Conservation (phyloP, 345 rosid species). For the Hibiscus mutabilis region DNA sequence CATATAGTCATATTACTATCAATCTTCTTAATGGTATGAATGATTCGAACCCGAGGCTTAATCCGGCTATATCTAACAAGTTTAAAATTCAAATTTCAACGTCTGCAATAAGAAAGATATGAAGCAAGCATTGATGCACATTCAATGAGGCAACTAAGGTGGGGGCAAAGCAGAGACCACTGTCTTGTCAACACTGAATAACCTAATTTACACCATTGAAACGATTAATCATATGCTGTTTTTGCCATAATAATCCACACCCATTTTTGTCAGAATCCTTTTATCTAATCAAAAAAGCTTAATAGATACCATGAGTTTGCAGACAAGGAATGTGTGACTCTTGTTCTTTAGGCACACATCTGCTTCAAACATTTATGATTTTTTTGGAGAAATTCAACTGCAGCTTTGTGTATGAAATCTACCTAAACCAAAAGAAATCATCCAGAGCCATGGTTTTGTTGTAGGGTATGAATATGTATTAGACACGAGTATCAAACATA, state of each 20-base stretch:
- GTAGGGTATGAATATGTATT: not conserved
- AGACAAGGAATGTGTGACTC: constrained; percentile 3
- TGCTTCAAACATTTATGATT: not conserved
- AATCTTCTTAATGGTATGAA: too few relatives aligned
- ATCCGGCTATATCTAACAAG: too few relatives aligned
- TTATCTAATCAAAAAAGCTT: not conserved
- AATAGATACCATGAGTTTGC: not conserved
- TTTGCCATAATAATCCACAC: not conserved
- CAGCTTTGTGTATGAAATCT: not conserved
- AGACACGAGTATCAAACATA: too few relatives aligned
- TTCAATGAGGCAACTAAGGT: not conserved
- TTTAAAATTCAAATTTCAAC: too few relatives aligned
- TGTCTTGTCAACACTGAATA: not conserved
- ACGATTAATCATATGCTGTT: not conserved
- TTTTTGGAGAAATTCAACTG: not conserved
- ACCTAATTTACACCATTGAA: not conserved
- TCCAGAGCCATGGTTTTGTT: not conserved
- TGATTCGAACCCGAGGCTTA: too few relatives aligned
- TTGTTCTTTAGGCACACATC: not conserved
- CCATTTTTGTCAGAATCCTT: not conserved
- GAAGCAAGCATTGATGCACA: too few relatives aligned
- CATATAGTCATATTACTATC: too few relatives aligned
- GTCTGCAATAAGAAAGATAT: too few relatives aligned
- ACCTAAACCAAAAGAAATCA: not conserved
- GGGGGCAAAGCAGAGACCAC: not conserved